phyloP scores from a whole-genome alignment of 805 yeast species.

The Hemisphaericaspora nanyangensis region DNA sequence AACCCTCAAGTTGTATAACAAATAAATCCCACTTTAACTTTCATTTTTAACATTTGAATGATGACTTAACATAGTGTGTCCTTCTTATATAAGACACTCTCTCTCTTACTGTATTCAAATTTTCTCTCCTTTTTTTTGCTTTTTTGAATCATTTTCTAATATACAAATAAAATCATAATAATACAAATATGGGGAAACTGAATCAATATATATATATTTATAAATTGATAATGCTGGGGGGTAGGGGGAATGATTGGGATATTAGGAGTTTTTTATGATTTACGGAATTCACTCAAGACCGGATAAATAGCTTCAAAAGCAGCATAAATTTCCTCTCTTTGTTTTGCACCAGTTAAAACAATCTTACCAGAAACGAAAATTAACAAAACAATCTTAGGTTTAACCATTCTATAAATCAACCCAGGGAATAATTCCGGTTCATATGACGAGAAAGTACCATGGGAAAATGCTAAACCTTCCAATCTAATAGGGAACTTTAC shows the following conservation, averaged over 20 bases:
- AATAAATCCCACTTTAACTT: too few species aligned
- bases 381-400: slow-evolving; percentile 93
- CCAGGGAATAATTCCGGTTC: slow-evolving; percentile 99
- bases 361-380: slow-evolving; percentile 97
- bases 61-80: too few species aligned
- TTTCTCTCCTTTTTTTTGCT: too few species aligned
- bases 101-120: too few species aligned
- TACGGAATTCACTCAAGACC: slow-evolving; percentile 95
- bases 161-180: neutral
- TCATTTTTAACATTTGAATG: too few species aligned
- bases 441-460: slow-evolving; percentile 97
- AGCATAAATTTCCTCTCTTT: slow-evolving; percentile 96
- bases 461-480: slow-evolving; percentile 96
- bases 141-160: neutral
- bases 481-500: slow-evolving; percentile 96
- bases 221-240: too few species aligned
- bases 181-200: neutral
- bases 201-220: neutral
- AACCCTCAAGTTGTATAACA: too few species aligned
- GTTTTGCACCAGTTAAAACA: slow-evolving; percentile 97
- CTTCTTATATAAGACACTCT: too few species aligned
- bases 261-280: slow-evolving; percentile 49
- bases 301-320: slow-evolving; percentile 99
- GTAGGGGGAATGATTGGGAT: too few species aligned
- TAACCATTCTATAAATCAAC: slow-evolving; percentile 97